A percentile compares a stretch with the other conserved stretches of the same genome.
Evolutionary conservation across 2,329 filamentous ascomycete species (phyloP).

Genomic region (Davidsoniella neocaledoniae): DNA sequence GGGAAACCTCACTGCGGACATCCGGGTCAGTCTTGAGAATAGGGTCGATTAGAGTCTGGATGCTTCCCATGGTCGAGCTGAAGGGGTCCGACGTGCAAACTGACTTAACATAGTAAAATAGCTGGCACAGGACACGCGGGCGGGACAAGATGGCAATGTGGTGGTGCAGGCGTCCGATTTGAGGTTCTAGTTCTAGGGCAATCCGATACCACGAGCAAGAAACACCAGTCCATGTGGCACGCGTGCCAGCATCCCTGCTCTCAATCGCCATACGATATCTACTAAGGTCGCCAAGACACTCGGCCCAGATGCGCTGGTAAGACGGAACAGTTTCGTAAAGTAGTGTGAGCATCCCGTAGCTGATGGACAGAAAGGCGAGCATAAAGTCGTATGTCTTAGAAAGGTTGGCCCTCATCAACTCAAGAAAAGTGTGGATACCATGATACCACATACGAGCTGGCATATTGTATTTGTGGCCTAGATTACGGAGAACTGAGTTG

Average conservation of each 20-base stretch:
- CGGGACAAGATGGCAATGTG: slow-evolving; percentile 67
- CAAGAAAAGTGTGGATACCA: slow-evolving; percentile 73
- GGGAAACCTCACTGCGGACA: slow-evolving; percentile 19
- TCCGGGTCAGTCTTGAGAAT: slow-evolving; percentile 25
- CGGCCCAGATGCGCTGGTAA: slow-evolving; percentile 84
- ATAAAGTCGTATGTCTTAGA: slow-evolving; percentile 73
- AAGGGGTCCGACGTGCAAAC: slow-evolving; percentile 55
- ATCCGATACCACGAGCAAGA: slow-evolving; percentile 72
- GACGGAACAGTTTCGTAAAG: slow-evolving; percentile 69
- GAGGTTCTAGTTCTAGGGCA: slow-evolving; percentile 60
- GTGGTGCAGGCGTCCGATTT: slow-evolving; percentile 67
- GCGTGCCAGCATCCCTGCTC: slow-evolving; percentile 56
- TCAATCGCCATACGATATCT: slow-evolving; percentile 84
- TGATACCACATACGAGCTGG: slow-evolving; percentile 88
- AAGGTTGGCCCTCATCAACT: slow-evolving; percentile 56
- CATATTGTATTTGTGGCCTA: slow-evolving; percentile 77
- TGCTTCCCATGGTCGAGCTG: slow-evolving; percentile 47
- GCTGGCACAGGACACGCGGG: slow-evolving; percentile 51
- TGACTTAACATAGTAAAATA: slow-evolving; percentile 56
- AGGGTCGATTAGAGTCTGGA: slow-evolving; percentile 52
- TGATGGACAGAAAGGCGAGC: slow-evolving; percentile 75
- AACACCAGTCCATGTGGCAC: slow-evolving; percentile 68
- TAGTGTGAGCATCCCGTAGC: slow-evolving; percentile 79
- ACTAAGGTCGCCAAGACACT: slow-evolving; percentile 74
- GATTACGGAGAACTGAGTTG: slow-evolving; percentile 43